Evolutionary conservation across 1,284 basidiomycete genomes (phyloP).

Genomic region (Cutaneotrichosporon curvatum): DNA sequence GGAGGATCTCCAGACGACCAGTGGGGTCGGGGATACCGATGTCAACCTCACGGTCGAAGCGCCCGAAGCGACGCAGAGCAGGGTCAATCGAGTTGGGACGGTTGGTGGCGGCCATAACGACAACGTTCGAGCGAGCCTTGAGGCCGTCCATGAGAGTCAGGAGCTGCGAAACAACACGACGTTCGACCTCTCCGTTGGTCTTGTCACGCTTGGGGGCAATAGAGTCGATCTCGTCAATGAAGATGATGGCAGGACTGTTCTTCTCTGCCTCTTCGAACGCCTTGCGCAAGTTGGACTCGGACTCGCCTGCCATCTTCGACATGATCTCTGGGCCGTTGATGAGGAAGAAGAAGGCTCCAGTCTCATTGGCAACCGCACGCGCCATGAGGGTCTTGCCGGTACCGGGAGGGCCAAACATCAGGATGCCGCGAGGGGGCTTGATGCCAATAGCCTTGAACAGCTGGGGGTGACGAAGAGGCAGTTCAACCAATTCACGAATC

Average conservation of each 20-base stretch:
- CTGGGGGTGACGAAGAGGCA: conserved; percentile 95
- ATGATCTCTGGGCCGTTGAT: conserved; percentile 99
- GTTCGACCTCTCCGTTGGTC: conserved; percentile 98
- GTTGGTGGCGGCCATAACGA: conserved; percentile 99
- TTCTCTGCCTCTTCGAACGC: conserved; percentile 99
- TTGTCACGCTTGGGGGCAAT: conserved; percentile 99
- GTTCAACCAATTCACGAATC: conserved; percentile 96
- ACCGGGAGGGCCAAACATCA: conserved; percentile 93
- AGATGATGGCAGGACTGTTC: conserved; percentile 99
- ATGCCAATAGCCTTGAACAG: conserved; percentile 99
- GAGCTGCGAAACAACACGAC: conserved; percentile 95
- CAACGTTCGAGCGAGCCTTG: conserved; percentile 96
- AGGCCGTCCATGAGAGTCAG: conserved; percentile 98
- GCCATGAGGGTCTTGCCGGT: conserved; percentile 99
- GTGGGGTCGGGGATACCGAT: conserved; percentile 99
- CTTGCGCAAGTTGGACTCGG: conserved; percentile 92
- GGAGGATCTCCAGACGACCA: conserved; percentile 93
- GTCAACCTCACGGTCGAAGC: conserved; percentile 98
- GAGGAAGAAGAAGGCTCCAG: conserved; percentile 99
- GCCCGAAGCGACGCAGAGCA: conserved; percentile 93
- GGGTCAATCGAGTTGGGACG: conserved; percentile 96
- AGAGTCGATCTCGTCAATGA: conserved; percentile 93
- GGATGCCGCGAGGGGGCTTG: conserved; percentile 96
- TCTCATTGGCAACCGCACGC: conserved; percentile 97
- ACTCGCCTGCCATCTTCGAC: conserved; percentile 99